These are phyloP conservation scores for Leccinellum luteum DNA, from an alignment of 768 basidiomycete genomes.

Conservation along the genomic window DNA sequence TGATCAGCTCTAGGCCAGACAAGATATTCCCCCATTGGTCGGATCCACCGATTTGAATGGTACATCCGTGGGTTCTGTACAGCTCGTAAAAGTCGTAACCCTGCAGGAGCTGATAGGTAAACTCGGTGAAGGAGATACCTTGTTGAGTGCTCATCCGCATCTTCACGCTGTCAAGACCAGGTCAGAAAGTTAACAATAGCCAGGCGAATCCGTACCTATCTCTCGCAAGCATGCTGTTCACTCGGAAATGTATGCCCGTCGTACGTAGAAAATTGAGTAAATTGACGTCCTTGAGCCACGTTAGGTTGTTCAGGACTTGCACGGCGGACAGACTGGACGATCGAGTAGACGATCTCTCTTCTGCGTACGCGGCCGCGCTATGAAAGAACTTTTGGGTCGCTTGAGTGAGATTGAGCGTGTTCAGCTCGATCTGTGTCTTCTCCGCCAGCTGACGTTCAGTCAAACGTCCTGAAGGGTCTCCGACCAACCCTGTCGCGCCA, in stretches of 20 bases:
- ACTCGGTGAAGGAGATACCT: slow-evolving; percentile 98
- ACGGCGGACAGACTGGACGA: slow-evolving; percentile 21
- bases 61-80: slow-evolving; percentile 61
- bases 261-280: slow-evolving; percentile 82
- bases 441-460: slow-evolving; percentile 76
- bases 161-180: slow-evolving; percentile 58
- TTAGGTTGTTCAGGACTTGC: slow-evolving; percentile 61
- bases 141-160: slow-evolving; percentile 73
- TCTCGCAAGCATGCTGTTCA: slow-evolving; percentile 86
- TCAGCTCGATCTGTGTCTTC: slow-evolving; percentile 54
- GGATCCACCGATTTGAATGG: slow-evolving; percentile 90
- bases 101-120: slow-evolving; percentile 95
- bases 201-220: slow-evolving; percentile 63
- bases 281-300: slow-evolving; percentile 74
- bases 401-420: slow-evolving; percentile 59
- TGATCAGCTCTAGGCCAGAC: slow-evolving; percentile 89
- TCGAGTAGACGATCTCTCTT: slow-evolving; percentile 26
- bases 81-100: slow-evolving; percentile 92
- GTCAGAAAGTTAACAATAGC: slow-evolving; percentile 6
- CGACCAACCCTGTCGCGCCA: slow-evolving; percentile 93
- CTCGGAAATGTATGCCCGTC: slow-evolving; percentile 76
- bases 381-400: slow-evolving; percentile 74
- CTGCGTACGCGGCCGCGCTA: slow-evolving; percentile 61
- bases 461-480: slow-evolving; percentile 90
- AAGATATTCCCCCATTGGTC: slow-evolving; percentile 99